A percentile compares a stretch with the other conserved stretches of the same genome.
Evolutionary conservation across 768 basidiomycete genomes (phyloP).

Genomic region (Leccinum broughii): DNA sequence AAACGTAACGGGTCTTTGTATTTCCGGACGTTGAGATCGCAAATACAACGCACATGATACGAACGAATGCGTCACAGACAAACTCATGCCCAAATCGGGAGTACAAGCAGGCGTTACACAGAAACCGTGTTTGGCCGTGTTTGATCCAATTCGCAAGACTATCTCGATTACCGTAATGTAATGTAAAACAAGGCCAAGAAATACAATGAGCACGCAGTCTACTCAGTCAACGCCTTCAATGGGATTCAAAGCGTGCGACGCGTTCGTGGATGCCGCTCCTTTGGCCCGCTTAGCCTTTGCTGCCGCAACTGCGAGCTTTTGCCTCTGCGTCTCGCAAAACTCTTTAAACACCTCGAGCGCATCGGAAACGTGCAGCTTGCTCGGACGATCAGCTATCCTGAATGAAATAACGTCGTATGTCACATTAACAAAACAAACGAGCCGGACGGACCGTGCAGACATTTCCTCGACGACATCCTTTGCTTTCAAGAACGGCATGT

Average conservation of each 20-base stretch:
- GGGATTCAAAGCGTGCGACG: background rate
- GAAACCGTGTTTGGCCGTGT: slow-evolving; percentile 6
- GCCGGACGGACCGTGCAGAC: slow-evolving; percentile 44
- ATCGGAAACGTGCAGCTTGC: slow-evolving; percentile 52
- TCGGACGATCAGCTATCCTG: slow-evolving; percentile 57
- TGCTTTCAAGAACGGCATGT: slow-evolving; percentile 59
- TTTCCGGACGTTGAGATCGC: slow-evolving; percentile 2
- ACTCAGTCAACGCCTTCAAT: slow-evolving; percentile 38
- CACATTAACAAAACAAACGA: background rate
- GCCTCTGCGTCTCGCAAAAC: slow-evolving; percentile 51
- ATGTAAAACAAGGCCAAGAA: slow-evolving; percentile 9
- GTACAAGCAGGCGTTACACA: slow-evolving; percentile 24
- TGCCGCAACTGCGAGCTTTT: slow-evolving; percentile 32
- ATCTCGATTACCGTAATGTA: slow-evolving; percentile 9
- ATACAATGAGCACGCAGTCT: background rate
- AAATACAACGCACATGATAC: slow-evolving; percentile 7
- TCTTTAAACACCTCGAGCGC: slow-evolving; percentile 48
- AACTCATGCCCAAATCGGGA: slow-evolving; percentile 31
- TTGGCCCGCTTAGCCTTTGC: slow-evolving; percentile 18
- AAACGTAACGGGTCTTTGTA: slow-evolving; percentile 13
- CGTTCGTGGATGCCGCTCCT: background rate
- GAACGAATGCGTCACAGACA: slow-evolving; percentile 12
- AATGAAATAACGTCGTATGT: background rate
- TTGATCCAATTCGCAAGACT: slow-evolving; percentile 17
- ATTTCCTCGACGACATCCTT: slow-evolving; percentile 58